phyloP scores from a whole-genome alignment of 345 rosid genomes.

The Gossypium anomalum region DNA sequence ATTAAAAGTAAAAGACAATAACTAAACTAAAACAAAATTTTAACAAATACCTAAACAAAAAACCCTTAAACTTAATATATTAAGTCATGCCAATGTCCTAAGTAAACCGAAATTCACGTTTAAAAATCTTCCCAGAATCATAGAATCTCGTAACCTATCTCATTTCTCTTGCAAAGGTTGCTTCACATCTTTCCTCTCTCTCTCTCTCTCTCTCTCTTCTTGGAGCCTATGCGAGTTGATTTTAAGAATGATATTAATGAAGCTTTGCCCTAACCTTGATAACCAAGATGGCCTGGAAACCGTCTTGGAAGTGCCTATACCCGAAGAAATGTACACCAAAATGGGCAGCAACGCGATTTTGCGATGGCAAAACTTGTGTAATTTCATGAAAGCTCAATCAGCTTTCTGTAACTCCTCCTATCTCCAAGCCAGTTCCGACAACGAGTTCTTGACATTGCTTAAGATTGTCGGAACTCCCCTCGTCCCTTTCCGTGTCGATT shows the following conservation, averaged over 20 bases:
- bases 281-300: slow-evolving; percentile 56
- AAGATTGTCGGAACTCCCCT: slow-evolving; percentile 93
- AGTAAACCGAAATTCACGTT: neutral
- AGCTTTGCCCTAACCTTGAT: slow-evolving; percentile 59
- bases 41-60: neutral
- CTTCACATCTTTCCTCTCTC: neutral
- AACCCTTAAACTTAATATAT: neutral
- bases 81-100: neutral
- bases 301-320: slow-evolving; percentile 72
- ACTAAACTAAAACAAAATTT: neutral
- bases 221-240: neutral
- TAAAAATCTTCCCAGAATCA: neutral
- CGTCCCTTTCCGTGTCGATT: slow-evolving; percentile 65
- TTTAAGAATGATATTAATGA: slow-evolving; percentile 39
- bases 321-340: slow-evolving; percentile 66
- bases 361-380: slow-evolving; percentile 75
- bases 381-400: slow-evolving; percentile 64
- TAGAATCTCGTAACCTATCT: neutral
- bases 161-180: neutral
- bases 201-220: neutral
- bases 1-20: neutral
- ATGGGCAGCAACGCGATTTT: slow-evolving; percentile 56
- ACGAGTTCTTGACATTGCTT: slow-evolving; percentile 82
- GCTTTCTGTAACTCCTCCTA: slow-evolving; percentile 28
- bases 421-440: slow-evolving; percentile 68